phyloP scores from a whole-genome alignment of 208 protist genomes.

The Acanthamoeba sp. region DNA sequence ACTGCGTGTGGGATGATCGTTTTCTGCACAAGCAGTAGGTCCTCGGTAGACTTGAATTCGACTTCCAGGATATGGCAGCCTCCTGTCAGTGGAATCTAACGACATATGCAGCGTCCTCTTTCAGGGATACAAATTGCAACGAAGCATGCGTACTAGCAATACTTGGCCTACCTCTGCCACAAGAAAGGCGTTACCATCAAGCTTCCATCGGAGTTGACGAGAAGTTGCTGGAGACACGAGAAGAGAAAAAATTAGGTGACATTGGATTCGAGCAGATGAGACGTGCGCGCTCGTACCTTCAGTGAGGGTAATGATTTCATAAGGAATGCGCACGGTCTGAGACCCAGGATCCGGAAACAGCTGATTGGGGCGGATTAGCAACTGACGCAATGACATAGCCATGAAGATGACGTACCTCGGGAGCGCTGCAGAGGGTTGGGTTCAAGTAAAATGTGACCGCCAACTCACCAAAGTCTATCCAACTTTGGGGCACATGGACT shows the following conservation, averaged over 20 bases:
- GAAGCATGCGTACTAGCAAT: too few species aligned
- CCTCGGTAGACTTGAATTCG: background rate
- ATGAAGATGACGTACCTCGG: background rate
- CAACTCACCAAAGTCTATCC: conserved; percentile 30
- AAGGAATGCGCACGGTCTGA: background rate
- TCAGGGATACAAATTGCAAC: too few species aligned
- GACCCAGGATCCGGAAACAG: background rate
- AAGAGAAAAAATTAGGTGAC: too few species aligned
- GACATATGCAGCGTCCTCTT: too few species aligned
- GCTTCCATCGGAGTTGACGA: background rate
- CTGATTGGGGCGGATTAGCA: background rate
- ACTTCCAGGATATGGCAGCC: background rate
- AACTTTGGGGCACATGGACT: background rate
- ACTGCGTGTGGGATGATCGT: background rate
- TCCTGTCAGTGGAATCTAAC: background rate
- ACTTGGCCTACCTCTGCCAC: background rate
- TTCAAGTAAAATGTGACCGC: background rate
- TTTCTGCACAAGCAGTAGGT: background rate
- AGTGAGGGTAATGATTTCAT: background rate
- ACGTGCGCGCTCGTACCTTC: background rate
- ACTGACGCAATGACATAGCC: background rate
- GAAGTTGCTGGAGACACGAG: background rate
- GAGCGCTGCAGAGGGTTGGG: background rate
- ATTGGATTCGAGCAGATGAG: background rate
- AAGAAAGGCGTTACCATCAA: background rate